Evolutionary conservation across 1,284 basidiomycete genomes (phyloP).

Genomic region (Boletus albobrunnescens): DNA sequence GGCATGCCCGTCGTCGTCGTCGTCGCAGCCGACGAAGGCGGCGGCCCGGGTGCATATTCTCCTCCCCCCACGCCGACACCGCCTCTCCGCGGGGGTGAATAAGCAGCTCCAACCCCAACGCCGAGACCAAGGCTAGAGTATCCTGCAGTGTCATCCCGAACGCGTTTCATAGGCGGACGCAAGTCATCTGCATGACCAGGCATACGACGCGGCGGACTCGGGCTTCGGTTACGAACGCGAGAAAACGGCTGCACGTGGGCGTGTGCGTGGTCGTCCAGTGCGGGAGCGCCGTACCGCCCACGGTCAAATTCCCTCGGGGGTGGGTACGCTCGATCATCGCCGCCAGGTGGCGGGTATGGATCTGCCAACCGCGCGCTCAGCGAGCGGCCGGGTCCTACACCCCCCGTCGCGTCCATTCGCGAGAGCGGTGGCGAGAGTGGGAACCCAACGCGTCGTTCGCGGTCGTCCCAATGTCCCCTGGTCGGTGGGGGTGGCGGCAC

Average conservation of each 20-base stretch:
- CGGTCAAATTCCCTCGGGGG: slow-evolving; percentile 22
- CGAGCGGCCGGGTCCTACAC: slow-evolving; percentile 16
- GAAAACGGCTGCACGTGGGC: slow-evolving; percentile 21
- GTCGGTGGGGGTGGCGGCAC: slow-evolving; percentile 13
- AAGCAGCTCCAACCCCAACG: slow-evolving; percentile 13
- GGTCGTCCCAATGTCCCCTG: slow-evolving; percentile 35
- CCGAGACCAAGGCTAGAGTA: slow-evolving; percentile 5
- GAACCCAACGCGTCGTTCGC: slow-evolving; percentile 34
- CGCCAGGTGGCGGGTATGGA: slow-evolving; percentile 11
- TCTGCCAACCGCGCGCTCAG: slow-evolving; percentile 27
- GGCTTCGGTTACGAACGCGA: slow-evolving; percentile 37
- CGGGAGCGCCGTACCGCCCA: slow-evolving; percentile 23
- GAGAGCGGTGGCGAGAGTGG: slow-evolving; percentile 17
- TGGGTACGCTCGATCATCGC: slow-evolving; percentile 27
- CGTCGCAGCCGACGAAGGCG: slow-evolving; percentile 16
- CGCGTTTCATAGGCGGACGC: slow-evolving; percentile 36
- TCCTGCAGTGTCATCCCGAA: slow-evolving; percentile 33
- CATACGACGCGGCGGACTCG: slow-evolving; percentile 32
- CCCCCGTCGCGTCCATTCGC: slow-evolving; percentile 11
- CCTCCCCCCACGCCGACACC: slow-evolving; percentile 1
- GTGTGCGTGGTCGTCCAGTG: slow-evolving; percentile 12
- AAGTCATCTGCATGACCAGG: slow-evolving; percentile 30
- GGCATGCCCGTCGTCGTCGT: background rate
- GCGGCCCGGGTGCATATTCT: slow-evolving; percentile 19
- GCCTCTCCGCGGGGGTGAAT: slow-evolving; percentile 27